Evolutionary conservation across 352 stramenopile genomes (phyloP), one percentile per base, ranked within the genome.

Genomic region (Phytopythium montanum): DNA sequence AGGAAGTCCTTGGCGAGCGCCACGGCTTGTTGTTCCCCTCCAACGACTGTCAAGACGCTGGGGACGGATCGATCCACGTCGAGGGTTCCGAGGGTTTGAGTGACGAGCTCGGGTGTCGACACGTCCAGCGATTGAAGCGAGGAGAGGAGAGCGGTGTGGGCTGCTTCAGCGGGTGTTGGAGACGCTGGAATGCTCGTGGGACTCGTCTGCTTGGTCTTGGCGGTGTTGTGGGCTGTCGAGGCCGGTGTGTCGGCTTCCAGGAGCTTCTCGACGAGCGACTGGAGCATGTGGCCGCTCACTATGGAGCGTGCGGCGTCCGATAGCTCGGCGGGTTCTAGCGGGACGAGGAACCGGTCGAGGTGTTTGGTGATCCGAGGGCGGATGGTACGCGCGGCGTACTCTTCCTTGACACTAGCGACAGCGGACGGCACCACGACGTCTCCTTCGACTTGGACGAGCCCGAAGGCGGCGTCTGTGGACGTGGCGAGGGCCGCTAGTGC

Each of bases 361-460:
- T 97, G 79, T 25, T 90, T 92, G 38, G 96, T 85, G 69, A 99
- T 98, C 74, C 97, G 98, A 3, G 90, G 85, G 58, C 97, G 92
- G 55, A 99, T 95, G n/a, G 97, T 99, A n/a, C 97, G 81, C 14
- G 97, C 97, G 28, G 96, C 95, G 54, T 98, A 98, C 82, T 99
- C 96, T 68, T 97, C 83, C 73, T 99, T 99, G 50, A 81, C 61
- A 16, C 77, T 94, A 10, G 88, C 94, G 31, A 85, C 75, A 73
- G 95, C 98, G 18, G 90, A 87, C 19, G 97, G 97, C 39, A 99
- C 96, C 26, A 99, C 87, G 33, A 99, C 98, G 64, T 99, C 97
- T 2, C 97, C 92, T 73, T 99, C 97, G 21, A 99, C 90, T 60
- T 98, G 89, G 61, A 97, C 86, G 53, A 99, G 55, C 0, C 76